phyloP scores from a whole-genome alignment of 768 basidiomycete genomes.

The Kondoa subrosea region DNA sequence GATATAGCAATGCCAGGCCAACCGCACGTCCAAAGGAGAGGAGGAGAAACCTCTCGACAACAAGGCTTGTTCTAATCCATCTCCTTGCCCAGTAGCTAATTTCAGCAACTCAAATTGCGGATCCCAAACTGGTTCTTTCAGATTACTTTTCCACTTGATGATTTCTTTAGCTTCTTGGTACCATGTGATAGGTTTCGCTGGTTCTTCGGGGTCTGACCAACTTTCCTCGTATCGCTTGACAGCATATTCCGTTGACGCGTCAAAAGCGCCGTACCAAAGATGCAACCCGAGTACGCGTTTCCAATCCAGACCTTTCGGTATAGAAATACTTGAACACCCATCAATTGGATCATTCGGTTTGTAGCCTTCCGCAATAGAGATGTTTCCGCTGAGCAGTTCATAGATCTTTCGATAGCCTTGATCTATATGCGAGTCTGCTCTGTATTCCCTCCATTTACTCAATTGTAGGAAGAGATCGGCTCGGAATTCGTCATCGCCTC shows the following conservation, averaged over 20 bases:
- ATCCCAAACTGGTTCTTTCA: conserved; percentile 36
- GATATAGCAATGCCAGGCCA: conserved; percentile 86
- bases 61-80: conserved; percentile 50
- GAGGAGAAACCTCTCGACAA: conserved; percentile 56
- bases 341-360: conserved; percentile 42
- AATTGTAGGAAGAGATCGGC: conserved; percentile 59
- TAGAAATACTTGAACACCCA: conserved; percentile 39
- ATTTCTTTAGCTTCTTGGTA: conserved; percentile 32
- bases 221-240: conserved; percentile 21
- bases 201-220: conserved; percentile 18
- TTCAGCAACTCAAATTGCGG: conserved; percentile 65
- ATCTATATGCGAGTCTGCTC: conserved; percentile 51
- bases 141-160: not conserved
- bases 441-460: conserved; percentile 63
- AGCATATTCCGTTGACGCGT: conserved; percentile 12
- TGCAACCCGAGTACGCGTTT: conserved; percentile 77
- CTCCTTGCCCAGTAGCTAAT: conserved; percentile 44
- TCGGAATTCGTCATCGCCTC: conserved; percentile 54
- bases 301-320: conserved; percentile 73
- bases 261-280: conserved; percentile 55
- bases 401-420: conserved; percentile 60
- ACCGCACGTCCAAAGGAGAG: conserved; percentile 58
- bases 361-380: conserved; percentile 43
- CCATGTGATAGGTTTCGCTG: conserved; percentile 38
- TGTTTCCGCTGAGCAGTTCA: conserved; percentile 62